phyloP scores from a whole-genome alignment of 805 yeast genomes.

The Kluyveromyces nonfermentans region DNA sequence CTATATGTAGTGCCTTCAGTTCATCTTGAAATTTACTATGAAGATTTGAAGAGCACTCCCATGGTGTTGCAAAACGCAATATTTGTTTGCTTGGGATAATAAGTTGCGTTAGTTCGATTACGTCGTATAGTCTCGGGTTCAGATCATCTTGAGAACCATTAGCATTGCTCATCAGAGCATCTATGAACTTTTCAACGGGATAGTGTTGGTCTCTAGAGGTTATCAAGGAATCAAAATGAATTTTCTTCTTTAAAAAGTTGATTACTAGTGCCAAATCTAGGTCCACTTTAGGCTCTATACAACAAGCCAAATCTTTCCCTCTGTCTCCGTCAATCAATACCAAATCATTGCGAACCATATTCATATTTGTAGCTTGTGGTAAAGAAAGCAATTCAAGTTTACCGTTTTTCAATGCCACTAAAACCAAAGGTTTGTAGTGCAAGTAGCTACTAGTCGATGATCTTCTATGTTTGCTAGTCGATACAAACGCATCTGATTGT shows the following conservation, averaged over 20 bases:
- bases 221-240: constrained; percentile 38
- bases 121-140: constrained; percentile 31
- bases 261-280: constrained; percentile 60
- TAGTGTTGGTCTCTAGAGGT: constrained; percentile 26
- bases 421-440: constrained; percentile 29
- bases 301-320: constrained; percentile 70
- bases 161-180: constrained; percentile 19
- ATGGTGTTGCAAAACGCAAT: constrained; percentile 63
- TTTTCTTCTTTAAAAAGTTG: constrained; percentile 64
- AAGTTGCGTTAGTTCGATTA: constrained; percentile 37
- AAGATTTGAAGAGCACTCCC: constrained; percentile 49
- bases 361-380: constrained; percentile 54
- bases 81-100: constrained; percentile 74
- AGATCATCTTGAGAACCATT: constrained; percentile 17
- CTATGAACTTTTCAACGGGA: constrained; percentile 20
- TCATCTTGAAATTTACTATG: constrained; percentile 62
- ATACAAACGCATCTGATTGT: constrained; percentile 28
- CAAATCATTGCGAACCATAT: constrained; percentile 50
- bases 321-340: constrained; percentile 78
- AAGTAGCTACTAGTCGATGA: constrained; percentile 20
- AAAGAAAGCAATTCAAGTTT: constrained; percentile 62
- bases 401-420: constrained; percentile 53
- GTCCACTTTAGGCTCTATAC: constrained; percentile 54
- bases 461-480: constrained; percentile 16
- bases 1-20: constrained; percentile 58